Conservation (phyloP, 352 stramenopile genomes). For the Phytophthora uliginosa region DNA sequence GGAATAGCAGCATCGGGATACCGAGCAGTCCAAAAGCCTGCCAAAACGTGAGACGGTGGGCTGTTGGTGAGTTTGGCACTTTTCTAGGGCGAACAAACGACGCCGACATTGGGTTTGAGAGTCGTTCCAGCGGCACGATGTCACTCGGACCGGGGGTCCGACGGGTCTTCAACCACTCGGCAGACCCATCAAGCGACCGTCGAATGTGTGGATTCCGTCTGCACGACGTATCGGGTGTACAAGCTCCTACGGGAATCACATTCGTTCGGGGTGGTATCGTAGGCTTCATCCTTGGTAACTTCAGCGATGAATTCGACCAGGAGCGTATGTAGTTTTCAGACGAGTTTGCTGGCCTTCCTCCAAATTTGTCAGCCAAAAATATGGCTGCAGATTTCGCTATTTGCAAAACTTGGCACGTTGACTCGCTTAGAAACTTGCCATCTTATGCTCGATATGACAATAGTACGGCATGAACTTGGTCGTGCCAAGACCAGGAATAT, state of each 20-base stretch:
- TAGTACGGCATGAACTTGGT: neutral
- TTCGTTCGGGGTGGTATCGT: constrained; percentile 1
- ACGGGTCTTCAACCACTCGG: constrained; percentile 22
- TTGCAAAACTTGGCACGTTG: neutral
- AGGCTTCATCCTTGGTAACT: constrained; percentile 6
- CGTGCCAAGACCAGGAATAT: neutral
- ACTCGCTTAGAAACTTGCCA: neutral
- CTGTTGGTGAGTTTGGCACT: constrained; percentile 1
- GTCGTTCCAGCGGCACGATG: constrained; percentile 21
- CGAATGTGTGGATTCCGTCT: constrained; percentile 17
- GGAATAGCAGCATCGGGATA: constrained; percentile 29
- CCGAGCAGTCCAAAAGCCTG: constrained; percentile 44
- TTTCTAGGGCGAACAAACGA: constrained; percentile 9
- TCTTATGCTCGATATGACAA: neutral
- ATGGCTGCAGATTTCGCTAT: constrained; percentile 8
- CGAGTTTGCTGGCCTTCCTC: neutral
- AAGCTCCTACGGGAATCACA: neutral
- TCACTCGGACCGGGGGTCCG: neutral
- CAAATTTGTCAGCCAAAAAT: constrained; percentile 20
- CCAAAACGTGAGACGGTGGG: constrained; percentile 31
- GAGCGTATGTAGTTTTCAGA: neutral
- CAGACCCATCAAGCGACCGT: constrained; percentile 10
- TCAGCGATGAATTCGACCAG: neutral
- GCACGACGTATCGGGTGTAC: constrained; percentile 1
- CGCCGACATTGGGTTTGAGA: constrained; percentile 16